Base-by-base conservation (phyloP, 1,284 basidiomycete genomes). In the Sanghuangporus baumii region DNA sequence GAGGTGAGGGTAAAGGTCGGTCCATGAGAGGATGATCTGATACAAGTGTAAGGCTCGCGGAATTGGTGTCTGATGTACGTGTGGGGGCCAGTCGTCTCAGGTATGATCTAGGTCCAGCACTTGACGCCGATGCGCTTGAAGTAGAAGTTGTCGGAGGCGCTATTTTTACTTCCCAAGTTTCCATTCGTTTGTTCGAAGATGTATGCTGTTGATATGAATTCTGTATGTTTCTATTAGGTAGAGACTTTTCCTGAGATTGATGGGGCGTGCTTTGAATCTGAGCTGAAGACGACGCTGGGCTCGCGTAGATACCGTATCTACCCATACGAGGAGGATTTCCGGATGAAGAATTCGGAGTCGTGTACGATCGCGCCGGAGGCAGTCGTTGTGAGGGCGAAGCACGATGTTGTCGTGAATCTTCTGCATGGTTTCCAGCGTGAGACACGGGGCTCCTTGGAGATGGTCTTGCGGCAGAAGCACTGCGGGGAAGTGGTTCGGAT, bases 221-320 rank as follows among this genome's bases (percentile, higher is more conserved):
- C 47, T 50, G 6, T 43, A n/a, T 41, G n/a, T 20, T 18, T 36
- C n/a, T 40, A 26, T 43, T 11, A 26, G 12, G 41, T 16, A 50
- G 18, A 0, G 16, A 23, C 0, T 7, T 40, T n/a, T 40, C 38
- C 2, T 31, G 60, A 26, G 12, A n/a, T 14, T 16, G 41, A 26
- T 56, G 16, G 2, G 43, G 16, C 16, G 16, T 18, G 16, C 23
- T 41, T 12, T 34, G 38, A 11, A 18, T 34, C 40, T 31, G 60
- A 31, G 47, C 9, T 12, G 58, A 18, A 2, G 60, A 18, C 18
- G 52, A 9, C 23, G 2, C 1, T n/a, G 76, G 69, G 1, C 68
- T 68, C n/a, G 72, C 70, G 66, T 36, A 64, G 18, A 58, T 41
- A 26, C 50, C 41, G 54, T 64, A 61, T 20, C 60, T 46, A 6